Evolutionary conservation across 768 basidiomycete species (phyloP).

Genomic region (Tricholoma sp.): DNA sequence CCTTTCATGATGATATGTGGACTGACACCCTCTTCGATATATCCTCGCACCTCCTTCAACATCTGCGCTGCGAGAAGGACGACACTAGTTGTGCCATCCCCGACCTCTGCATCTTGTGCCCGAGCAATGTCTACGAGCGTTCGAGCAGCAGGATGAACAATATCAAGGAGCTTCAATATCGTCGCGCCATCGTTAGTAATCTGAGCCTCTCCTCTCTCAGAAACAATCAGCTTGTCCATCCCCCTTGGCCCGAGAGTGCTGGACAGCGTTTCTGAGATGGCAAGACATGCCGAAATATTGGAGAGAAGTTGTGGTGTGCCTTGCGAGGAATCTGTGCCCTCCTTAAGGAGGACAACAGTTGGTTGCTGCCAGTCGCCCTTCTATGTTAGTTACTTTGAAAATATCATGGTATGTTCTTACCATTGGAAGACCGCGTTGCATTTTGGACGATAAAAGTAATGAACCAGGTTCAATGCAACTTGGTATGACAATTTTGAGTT

Average conservation of each 20-base stretch:
- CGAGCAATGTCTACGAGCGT: slow-evolving; percentile 98
- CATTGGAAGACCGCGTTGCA: slow-evolving; percentile 84
- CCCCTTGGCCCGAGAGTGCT: slow-evolving; percentile 97
- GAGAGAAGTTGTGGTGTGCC: slow-evolving; percentile 89
- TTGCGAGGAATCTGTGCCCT: slow-evolving; percentile 95
- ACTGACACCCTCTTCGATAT: slow-evolving; percentile 95
- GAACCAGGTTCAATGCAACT: too few species aligned
- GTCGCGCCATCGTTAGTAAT: slow-evolving; percentile 99
- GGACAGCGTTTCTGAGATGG: slow-evolving; percentile 86
- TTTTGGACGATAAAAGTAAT: slow-evolving; percentile 38
- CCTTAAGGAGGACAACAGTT: slow-evolving; percentile 91
- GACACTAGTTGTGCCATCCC: slow-evolving; percentile 96
- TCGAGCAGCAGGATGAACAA: slow-evolving; percentile 95
- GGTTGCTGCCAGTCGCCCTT: slow-evolving; percentile 66
- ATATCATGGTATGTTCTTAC: slow-evolving; percentile 27
- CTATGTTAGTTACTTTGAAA: slow-evolving; percentile 6
- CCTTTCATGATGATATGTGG: slow-evolving; percentile 98
- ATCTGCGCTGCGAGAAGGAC: slow-evolving; percentile 93
- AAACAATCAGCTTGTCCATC: slow-evolving; percentile 98
- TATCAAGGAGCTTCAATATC: slow-evolving; percentile 94
- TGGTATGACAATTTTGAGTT: slow-evolving; percentile 28
- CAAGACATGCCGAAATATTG: slow-evolving; percentile 95
- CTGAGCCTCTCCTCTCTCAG: slow-evolving; percentile 90
- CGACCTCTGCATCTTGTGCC: slow-evolving; percentile 97
- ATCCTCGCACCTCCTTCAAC: slow-evolving; percentile 85